These are phyloP conservation scores for Prillingera fragicola DNA, from an alignment of 1,284 basidiomycete genomes.

Conservation along the genomic window DNA sequence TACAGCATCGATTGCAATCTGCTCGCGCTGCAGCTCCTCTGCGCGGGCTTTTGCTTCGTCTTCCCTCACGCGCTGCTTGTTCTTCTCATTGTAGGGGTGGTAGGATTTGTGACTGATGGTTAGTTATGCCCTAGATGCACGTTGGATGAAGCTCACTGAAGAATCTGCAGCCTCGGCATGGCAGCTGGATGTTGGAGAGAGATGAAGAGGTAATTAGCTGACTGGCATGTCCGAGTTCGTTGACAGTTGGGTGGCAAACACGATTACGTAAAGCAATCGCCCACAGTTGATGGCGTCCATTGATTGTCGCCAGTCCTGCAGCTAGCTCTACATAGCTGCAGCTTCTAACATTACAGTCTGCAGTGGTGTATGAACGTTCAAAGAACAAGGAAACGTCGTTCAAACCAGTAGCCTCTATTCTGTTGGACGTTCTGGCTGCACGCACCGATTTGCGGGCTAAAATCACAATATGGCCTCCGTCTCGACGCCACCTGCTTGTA, in stretches of 20 bases:
- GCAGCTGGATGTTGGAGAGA: background rate
- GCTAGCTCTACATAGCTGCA: no score
- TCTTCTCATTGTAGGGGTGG: conserved; percentile 49
- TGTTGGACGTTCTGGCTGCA: no score
- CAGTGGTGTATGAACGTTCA: no score
- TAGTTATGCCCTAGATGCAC: background rate
- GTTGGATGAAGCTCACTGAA: conserved; percentile 28
- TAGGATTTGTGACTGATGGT: conserved; percentile 47
- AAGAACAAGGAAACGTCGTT: no score
- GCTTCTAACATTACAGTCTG: no score
- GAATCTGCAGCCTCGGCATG: conserved; percentile 47
- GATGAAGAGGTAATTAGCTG: background rate
- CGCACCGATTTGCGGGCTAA: no score
- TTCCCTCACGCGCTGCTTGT: conserved; percentile 48
- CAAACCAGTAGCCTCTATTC: no score
- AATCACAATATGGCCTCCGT: no score
- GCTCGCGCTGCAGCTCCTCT: conserved; percentile 36
- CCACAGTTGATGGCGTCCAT: background rate
- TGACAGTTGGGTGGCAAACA: background rate
- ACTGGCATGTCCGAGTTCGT: background rate
- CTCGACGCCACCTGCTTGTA: no score
- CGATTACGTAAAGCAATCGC: background rate
- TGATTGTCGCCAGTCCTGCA: no score
- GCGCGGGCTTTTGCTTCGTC: conserved; percentile 45
- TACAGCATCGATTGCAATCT: conserved; percentile 36